Evolutionary conservation across 2,329 filamentous ascomycete species (phyloP).

Genomic region (Cytospora piceae): DNA sequence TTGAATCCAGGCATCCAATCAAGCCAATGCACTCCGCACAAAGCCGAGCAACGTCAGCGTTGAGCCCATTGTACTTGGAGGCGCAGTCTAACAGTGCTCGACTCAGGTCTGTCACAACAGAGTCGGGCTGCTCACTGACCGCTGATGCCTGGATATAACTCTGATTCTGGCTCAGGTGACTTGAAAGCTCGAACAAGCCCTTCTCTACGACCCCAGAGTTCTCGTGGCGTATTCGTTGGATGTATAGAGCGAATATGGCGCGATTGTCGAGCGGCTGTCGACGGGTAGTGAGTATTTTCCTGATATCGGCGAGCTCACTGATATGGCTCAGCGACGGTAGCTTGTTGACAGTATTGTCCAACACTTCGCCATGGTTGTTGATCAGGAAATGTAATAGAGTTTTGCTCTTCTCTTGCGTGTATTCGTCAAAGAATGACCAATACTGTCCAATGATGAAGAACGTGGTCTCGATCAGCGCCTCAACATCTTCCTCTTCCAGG

Average conservation of each 20-base stretch:
- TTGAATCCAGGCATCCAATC: conserved; percentile 89
- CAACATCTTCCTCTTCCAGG: conserved; percentile 78
- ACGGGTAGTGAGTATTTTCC: conserved; percentile 65
- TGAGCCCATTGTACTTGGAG: conserved; percentile 73
- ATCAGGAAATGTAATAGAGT: conserved; percentile 68
- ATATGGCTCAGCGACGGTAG: conserved; percentile 79
- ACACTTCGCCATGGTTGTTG: conserved; percentile 59
- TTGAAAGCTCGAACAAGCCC: conserved; percentile 75
- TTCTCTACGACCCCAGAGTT: conserved; percentile 84
- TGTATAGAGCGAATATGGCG: conserved; percentile 71
- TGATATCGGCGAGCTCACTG: conserved; percentile 68
- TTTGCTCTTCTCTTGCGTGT: conserved; percentile 62
- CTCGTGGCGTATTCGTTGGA: conserved; percentile 76
- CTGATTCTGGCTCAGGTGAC: conserved; percentile 74
- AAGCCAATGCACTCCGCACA: conserved; percentile 84
- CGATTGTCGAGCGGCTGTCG: conserved; percentile 68
- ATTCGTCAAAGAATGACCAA: conserved; percentile 69
- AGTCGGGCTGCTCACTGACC: conserved; percentile 81
- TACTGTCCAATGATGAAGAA: conserved; percentile 85
- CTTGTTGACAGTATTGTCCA: conserved; percentile 71
- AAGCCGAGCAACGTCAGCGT: conserved; percentile 69
- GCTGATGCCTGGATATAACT: conserved; percentile 78
- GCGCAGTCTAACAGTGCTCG: conserved; percentile 84
- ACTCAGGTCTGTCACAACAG: conserved; percentile 70
- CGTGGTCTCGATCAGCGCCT: conserved; percentile 81